Evolutionary conservation across 257 asterid genomes (phyloP).

Genomic region (Solanum chaucha): DNA sequence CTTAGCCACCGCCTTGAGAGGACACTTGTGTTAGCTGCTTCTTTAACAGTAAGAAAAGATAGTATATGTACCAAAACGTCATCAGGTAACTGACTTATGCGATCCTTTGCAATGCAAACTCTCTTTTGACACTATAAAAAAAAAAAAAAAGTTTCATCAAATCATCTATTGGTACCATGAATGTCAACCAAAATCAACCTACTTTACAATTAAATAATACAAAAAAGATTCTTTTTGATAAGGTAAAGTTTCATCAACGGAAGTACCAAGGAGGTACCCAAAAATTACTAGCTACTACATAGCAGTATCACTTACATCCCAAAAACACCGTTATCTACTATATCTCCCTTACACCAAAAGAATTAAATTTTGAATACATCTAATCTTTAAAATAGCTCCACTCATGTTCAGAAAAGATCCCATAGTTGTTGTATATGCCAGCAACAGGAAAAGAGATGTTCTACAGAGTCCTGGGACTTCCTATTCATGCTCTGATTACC

Average conservation of each 20-base stretch:
- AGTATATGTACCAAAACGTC: neutral
- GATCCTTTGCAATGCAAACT: neutral
- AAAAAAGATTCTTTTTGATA: neutral
- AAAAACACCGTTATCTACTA: neutral
- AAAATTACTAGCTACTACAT: neutral
- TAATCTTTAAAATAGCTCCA: neutral
- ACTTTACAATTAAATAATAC: neutral
- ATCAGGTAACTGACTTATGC: neutral
- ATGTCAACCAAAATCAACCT: neutral
- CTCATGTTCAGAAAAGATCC: neutral
- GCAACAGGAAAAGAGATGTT: neutral
- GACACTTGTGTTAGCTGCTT: slow-evolving; percentile 5
- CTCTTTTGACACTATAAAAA: neutral
- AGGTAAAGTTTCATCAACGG: neutral
- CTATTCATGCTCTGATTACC: neutral
- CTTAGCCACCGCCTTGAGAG: neutral
- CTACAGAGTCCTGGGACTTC: neutral
- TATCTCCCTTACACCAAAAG: neutral
- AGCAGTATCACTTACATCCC: neutral
- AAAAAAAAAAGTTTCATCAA: neutral
- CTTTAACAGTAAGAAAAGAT: neutral
- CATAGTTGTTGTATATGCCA: neutral
- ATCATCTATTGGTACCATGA: neutral
- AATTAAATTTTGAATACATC: neutral
- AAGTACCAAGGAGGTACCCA: too few relatives aligned